Conservation (phyloP, 2,329 filamentous ascomycete species). For the Plenodomus tracheiphilus region DNA sequence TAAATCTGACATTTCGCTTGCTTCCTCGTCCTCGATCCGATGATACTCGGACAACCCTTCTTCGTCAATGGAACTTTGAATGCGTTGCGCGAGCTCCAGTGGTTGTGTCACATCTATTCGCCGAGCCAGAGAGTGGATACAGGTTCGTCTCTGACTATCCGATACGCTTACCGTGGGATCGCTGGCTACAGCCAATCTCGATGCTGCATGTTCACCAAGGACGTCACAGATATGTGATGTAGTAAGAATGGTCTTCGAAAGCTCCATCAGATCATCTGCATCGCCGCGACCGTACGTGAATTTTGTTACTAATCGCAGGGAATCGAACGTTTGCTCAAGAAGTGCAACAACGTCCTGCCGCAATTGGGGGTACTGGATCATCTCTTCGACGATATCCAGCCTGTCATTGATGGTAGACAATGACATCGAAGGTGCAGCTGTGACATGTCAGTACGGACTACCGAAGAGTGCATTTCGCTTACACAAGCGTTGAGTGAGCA, state of each 20-base stretch:
- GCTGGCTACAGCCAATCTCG: conserved; percentile 16
- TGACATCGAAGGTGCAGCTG: conserved; percentile 83
- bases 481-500: conserved; percentile 84
- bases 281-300: conserved; percentile 93
- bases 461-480: conserved; percentile 22
- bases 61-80: conserved; percentile 84
- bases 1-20: conserved; percentile 70
- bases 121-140: conserved; percentile 49
- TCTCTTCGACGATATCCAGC: conserved; percentile 77
- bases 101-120: conserved; percentile 71
- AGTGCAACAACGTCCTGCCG: conserved; percentile 70
- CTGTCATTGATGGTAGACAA: conserved; percentile 75
- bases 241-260: conserved; percentile 78
- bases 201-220: conserved; percentile 26
- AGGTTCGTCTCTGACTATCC: conserved; percentile 26
- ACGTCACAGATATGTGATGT: conserved; percentile 65
- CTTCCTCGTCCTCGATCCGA: conserved; percentile 72
- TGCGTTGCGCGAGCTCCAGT: conserved; percentile 68
- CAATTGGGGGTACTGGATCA: conserved; percentile 68
- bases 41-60: conserved; percentile 85
- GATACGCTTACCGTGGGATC: conserved; percentile 8
- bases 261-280: conserved; percentile 81
- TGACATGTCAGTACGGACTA: conserved; percentile 6
- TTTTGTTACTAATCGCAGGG: conserved; percentile 87
- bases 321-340: conserved; percentile 78